Evolutionary conservation across 1,284 basidiomycete genomes (phyloP).

Genomic region (Laetiporus sulphureus): DNA sequence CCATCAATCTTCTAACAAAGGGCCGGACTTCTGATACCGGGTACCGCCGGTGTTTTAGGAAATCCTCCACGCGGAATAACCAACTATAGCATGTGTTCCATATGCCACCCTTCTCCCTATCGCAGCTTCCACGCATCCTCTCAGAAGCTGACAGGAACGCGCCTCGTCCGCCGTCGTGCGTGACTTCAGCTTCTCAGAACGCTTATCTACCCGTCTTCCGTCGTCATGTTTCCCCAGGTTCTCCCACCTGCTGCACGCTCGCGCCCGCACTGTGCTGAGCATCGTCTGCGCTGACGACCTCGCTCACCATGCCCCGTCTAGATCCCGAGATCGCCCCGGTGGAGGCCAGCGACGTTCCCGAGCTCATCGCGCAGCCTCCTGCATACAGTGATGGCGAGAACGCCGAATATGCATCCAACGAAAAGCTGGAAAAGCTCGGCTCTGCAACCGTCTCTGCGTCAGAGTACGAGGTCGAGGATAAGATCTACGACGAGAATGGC

Average conservation of each 20-base stretch:
- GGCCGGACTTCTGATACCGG: too few species aligned
- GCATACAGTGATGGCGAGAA: slow-evolving; percentile 1
- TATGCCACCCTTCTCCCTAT: too few species aligned
- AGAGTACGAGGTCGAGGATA: slow-evolving; percentile 5
- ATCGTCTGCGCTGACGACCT: not conserved
- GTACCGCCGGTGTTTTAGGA: too few species aligned
- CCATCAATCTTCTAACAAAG: too few species aligned
- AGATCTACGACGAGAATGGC: slow-evolving; percentile 14
- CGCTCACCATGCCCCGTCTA: slow-evolving; percentile 5
- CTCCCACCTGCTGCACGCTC: not conserved
- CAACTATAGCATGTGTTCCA: too few species aligned
- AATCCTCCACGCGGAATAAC: too few species aligned
- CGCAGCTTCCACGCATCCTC: too few species aligned
- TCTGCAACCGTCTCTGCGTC: not conserved
- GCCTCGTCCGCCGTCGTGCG: too few species aligned
- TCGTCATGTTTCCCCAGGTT: too few species aligned
- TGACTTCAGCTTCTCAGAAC: too few species aligned
- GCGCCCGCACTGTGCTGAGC: slow-evolving; percentile 1
- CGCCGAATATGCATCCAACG: not conserved
- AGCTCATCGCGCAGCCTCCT: slow-evolving; percentile 5
- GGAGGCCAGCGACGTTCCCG: slow-evolving; percentile 4
- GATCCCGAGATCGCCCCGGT: slow-evolving; percentile 4
- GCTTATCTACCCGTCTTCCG: too few species aligned
- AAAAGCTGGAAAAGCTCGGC: slow-evolving; percentile 5
- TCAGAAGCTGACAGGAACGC: too few species aligned